Conservation (phyloP, 2,329 filamentous ascomycete genomes). For the Endocalyx cinctus region DNA sequence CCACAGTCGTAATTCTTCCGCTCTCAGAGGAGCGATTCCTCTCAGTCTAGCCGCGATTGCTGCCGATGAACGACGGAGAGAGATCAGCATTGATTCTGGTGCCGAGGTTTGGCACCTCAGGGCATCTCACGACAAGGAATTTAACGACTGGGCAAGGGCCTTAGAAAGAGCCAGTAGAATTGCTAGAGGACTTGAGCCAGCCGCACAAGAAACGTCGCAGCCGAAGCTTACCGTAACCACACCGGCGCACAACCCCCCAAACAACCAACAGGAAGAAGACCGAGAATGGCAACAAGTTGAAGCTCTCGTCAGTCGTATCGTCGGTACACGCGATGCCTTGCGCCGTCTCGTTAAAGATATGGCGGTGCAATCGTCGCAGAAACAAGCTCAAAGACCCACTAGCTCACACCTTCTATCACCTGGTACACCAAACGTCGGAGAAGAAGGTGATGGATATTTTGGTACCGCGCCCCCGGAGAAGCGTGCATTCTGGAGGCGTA, state of each 20-base stretch:
- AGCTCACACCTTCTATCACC: constrained; percentile 38
- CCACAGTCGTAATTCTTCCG: constrained; percentile 87
- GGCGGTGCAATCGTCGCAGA: constrained; percentile 57
- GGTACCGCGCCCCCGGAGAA: constrained; percentile 45
- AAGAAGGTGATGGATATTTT: constrained; percentile 55
- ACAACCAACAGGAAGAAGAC: constrained; percentile 55
- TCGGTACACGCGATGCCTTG: constrained; percentile 83
- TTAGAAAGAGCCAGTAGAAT: constrained; percentile 75
- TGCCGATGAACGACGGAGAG: constrained; percentile 78
- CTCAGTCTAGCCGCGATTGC: constrained; percentile 87
- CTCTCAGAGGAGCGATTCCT: constrained; percentile 86
- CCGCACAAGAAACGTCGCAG: constrained; percentile 18
- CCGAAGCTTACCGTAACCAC: constrained; percentile 18
- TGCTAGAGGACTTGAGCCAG: constrained; percentile 48
- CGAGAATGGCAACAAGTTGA: constrained; percentile 86
- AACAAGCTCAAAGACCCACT: constrained; percentile 39
- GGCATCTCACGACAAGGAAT: constrained; percentile 78
- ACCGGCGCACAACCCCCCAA: constrained; percentile 25
- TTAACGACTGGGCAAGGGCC: constrained; percentile 79
- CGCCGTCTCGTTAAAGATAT: constrained; percentile 83
- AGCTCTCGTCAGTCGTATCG: constrained; percentile 76
- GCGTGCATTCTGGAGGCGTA: constrained; percentile 88
- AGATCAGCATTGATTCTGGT: constrained; percentile 95
- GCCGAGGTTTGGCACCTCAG: constrained; percentile 95
- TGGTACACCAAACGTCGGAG: constrained; percentile 34